Evolutionary conservation across 257 asterid genomes (phyloP).

Genomic region (Jacaranda mimosifolia): DNA sequence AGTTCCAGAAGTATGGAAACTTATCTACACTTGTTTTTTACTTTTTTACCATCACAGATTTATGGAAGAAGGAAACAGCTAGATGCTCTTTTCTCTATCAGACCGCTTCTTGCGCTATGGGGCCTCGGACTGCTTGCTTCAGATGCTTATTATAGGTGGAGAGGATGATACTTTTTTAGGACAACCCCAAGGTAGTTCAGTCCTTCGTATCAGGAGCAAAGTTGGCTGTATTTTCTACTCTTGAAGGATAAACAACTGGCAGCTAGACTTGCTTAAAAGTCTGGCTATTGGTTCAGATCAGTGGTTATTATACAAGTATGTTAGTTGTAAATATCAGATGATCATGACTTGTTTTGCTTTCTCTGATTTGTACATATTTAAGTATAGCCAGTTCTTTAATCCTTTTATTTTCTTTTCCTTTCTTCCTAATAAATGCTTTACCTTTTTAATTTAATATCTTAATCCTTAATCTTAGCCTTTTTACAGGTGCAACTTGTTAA

Average conservation of each 20-base stretch:
- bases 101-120: conserved; percentile 95
- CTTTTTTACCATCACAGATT: conserved; percentile 56
- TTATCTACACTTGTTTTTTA: conserved; percentile 21
- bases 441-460: neutral
- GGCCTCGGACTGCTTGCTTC: conserved; percentile 90
- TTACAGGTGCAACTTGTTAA: conserved; percentile 1
- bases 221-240: conserved; percentile 96
- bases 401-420: neutral
- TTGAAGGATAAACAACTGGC: conserved; percentile 86
- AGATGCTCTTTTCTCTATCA: conserved; percentile 94
- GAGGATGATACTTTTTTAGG: conserved; percentile 64
- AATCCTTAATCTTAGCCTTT: conserved; percentile 22
- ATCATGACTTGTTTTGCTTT: conserved; percentile 23
- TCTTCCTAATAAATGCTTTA: neutral
- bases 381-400: conserved; percentile 8
- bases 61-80: conserved; percentile 84
- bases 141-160: conserved; percentile 69
- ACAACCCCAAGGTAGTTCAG: conserved; percentile 62
- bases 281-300: conserved; percentile 51
- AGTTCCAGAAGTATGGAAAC: conserved; percentile 17
- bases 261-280: conserved; percentile 89
- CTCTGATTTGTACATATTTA: conserved; percentile 19
- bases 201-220: conserved; percentile 75
- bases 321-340: conserved; percentile 10
- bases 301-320: conserved; percentile 27